Evolutionary conservation across 768 basidiomycete species (phyloP).

Genomic region (Sistotremastrum niveocremeum): DNA sequence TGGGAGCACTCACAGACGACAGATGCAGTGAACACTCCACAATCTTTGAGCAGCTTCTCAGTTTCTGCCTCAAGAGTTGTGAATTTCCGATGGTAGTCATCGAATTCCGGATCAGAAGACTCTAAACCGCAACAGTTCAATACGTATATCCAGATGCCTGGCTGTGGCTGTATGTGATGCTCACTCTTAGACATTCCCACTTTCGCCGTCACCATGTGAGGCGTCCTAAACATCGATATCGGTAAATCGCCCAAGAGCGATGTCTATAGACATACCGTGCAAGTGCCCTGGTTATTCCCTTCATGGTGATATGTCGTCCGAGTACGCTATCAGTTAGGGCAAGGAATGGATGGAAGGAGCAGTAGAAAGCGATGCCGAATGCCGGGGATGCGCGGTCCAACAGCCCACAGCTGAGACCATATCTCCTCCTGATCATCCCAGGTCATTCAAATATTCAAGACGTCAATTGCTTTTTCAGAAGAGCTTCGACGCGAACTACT

Average conservation of each 20-base stretch:
- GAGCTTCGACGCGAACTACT: too few species aligned
- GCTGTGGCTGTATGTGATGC: slow-evolving; percentile 12
- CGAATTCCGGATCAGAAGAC: slow-evolving; percentile 80
- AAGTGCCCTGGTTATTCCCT: slow-evolving; percentile 69
- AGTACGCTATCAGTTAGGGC: too few species aligned
- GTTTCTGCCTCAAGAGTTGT: slow-evolving; percentile 60
- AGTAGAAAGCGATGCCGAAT: too few species aligned
- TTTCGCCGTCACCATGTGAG: slow-evolving; percentile 76
- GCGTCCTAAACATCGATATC: slow-evolving; percentile 45
- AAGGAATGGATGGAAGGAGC: too few species aligned
- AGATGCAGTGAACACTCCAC: slow-evolving; percentile 73
- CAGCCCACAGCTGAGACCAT: too few species aligned
- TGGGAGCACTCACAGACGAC: slow-evolving; percentile 44
- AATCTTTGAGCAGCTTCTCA: slow-evolving; percentile 88
- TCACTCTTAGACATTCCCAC: slow-evolving; percentile 90
- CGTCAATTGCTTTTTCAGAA: too few species aligned
- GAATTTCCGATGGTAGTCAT: slow-evolving; percentile 75
- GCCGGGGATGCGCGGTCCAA: too few species aligned
- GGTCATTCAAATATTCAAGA: too few species aligned
- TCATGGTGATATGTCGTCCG: slow-evolving; percentile 36
- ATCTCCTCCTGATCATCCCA: too few species aligned
- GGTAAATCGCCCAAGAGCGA: neutral
- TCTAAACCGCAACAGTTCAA: slow-evolving; percentile 25
- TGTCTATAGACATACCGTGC: slow-evolving; percentile 38
- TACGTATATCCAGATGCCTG: neutral